Base-by-base conservation (phyloP, 305 asterid genomes). In the Fraxinus ornus region DNA sequence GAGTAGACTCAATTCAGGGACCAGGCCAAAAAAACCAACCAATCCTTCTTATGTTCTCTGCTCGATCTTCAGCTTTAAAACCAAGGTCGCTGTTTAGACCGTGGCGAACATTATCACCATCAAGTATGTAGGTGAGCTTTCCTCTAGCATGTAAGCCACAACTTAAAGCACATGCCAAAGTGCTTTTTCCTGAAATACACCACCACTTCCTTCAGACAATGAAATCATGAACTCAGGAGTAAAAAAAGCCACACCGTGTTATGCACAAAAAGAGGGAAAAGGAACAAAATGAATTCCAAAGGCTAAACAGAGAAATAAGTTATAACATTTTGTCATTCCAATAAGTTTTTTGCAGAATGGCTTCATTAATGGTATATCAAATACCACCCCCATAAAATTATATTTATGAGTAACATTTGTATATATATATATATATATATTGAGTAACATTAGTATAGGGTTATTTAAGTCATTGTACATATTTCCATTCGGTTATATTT, bases 41-140 rank as follows among this genome's bases (percentile, higher is more conserved):
- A 28, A 94, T 95, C 86, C 99, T 90, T 80, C 99, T 89, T 60
- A 97, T 94, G 86, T 94, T 97, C 92, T 97, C 99, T 74, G 91
- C 90, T 83, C 99, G 93, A 86, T 94, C 99, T 88, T 95, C 98
- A 85, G 97, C 91, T 86, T 88, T 91, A 83, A 97, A 97, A 87
- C 94, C 87, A 78, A 97, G 97, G 86, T 97, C 97, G 24, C 93
- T 81, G 82, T 93, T 94, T 81, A 97, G 90, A 83, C 99, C 99
- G 84, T 97, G 98, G 70, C 99, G 93, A 85, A 97, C 96, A 87
- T 97, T 97, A 85, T 97, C 99, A 83, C 99, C 99, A 87, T 97
- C 98, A 81, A 97, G 98, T 87, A 97, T 83, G 85, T 97, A 94
- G 7, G 93, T 81, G 52, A 93, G 96, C 89, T 92, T 97, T 83